Percentiles rank a stretch among this genome's conserved stretches.
Conservation (phyloP, 2,329 filamentous ascomycete genomes). For the Colletotrichum destructivum region DNA sequence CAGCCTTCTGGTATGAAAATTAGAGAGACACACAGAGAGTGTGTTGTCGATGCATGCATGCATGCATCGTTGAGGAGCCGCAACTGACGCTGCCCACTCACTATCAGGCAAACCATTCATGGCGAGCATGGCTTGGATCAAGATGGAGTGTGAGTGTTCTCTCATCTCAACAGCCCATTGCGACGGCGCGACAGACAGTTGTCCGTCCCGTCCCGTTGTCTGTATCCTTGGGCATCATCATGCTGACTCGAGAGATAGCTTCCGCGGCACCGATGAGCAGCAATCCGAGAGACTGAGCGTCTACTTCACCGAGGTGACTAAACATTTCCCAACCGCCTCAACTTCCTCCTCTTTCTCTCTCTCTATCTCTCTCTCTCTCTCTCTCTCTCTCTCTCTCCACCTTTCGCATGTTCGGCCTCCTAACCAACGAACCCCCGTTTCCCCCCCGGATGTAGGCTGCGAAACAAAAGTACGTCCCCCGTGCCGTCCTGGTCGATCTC, state of each 20-base stretch:
- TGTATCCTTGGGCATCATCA: neutral
- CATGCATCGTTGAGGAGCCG: neutral
- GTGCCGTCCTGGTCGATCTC: conserved; percentile 98
- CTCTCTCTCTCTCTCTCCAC: neutral
- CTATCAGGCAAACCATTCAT: conserved; percentile 81
- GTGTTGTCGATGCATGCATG: neutral
- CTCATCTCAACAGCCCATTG: neutral
- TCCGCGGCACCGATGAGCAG: conserved; percentile 97
- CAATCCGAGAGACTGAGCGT: conserved; percentile 99
- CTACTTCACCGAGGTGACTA: conserved; percentile 86
- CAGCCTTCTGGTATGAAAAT: conserved; percentile 89
- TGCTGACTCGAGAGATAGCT: conserved; percentile 66
- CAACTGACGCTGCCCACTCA: conserved; percentile 55
- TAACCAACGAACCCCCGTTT: too few relatives aligned
- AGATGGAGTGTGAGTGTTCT: conserved; percentile 85
- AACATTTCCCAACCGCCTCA: neutral
- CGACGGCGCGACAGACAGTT: neutral
- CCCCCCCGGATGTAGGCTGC: conserved; percentile 74
- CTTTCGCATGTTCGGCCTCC: too few relatives aligned
- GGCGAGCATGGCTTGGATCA: conserved; percentile 97
- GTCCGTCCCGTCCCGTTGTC: neutral
- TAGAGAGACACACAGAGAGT: too few relatives aligned
- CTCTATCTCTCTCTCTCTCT: too few relatives aligned
- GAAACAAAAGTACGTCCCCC: conserved; percentile 98
- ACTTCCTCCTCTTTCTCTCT: too few relatives aligned